Evolutionary conservation across 371 early-diverging fungal species (phyloP).

Genomic region (Rhizopus sp.): DNA sequence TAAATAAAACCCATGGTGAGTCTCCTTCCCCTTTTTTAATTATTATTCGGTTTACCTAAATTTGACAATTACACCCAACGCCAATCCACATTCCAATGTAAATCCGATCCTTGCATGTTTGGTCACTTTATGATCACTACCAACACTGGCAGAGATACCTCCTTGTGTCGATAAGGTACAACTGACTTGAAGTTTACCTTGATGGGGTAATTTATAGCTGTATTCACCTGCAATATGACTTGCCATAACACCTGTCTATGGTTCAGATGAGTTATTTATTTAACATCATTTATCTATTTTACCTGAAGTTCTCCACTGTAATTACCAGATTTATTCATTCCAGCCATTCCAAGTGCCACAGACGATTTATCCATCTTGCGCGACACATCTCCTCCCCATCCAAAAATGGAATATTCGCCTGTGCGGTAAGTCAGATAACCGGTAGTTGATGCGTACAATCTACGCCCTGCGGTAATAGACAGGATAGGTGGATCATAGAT

Average conservation of each 20-base stretch:
- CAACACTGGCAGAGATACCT: conserved; percentile 54
- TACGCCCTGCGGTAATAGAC: conserved; percentile 66
- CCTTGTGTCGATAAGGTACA: conserved; percentile 54
- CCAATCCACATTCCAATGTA: conserved; percentile 74
- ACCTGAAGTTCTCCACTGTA: conserved; percentile 65
- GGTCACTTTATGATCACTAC: conserved; percentile 65
- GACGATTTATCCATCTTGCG: conserved; percentile 61
- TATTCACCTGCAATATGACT: conserved; percentile 55
- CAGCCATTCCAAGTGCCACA: conserved; percentile 63
- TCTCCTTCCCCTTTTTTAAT: conserved; percentile 1
- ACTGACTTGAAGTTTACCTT: conserved; percentile 34
- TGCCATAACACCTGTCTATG: conserved; percentile 49
- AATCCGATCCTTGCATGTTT: conserved; percentile 73
- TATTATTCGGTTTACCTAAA: conserved; percentile 52
- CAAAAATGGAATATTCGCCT: conserved; percentile 71
- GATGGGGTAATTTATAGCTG: conserved; percentile 39
- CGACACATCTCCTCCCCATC: conserved; percentile 59
- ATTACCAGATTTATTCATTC: conserved; percentile 47
- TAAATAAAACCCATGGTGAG: conserved; percentile 2
- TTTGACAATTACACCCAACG: conserved; percentile 73
- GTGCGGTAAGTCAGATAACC: conserved; percentile 81
- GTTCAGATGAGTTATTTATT: neutral
- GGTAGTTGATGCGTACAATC: conserved; percentile 60
- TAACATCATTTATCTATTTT: conserved; percentile 2
- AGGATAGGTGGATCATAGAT: conserved; percentile 67